Conservation (phyloP, 306 rosid species). For the Quercus berberidifolia region DNA sequence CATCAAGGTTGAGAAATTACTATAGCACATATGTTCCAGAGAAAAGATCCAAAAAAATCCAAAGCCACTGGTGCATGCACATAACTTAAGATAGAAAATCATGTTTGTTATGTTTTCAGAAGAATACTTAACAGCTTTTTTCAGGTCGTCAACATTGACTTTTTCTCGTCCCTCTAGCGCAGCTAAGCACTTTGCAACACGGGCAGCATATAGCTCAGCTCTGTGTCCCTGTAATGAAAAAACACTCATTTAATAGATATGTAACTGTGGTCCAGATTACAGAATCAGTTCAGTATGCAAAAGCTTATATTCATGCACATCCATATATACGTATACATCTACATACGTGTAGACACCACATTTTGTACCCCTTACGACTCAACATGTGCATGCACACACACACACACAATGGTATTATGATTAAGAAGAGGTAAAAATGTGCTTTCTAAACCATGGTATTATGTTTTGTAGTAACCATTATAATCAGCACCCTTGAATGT, state of each 20-base stretch:
- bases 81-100: slow-evolving; percentile 2
- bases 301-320: not conserved
- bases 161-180: slow-evolving; percentile 95
- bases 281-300: not conserved
- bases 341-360: no score
- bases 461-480: not conserved
- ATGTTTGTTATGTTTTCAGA: slow-evolving; percentile 18
- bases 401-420: not conserved
- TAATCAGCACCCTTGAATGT: not conserved
- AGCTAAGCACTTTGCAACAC: slow-evolving; percentile 93
- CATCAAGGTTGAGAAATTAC: not conserved
- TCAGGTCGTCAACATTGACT: slow-evolving; percentile 86
- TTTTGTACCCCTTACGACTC: no score
- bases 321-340: no score
- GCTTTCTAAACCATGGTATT: not conserved
- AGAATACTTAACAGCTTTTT: slow-evolving; percentile 81
- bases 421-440: not conserved
- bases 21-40: not conserved
- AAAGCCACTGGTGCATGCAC: slow-evolving; percentile 10
- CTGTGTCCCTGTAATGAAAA: slow-evolving; percentile 83
- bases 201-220: slow-evolving; percentile 95
- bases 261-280: slow-evolving; percentile 3
- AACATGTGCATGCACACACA: not conserved
- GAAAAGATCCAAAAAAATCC: slow-evolving; percentile 6
- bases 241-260: slow-evolving; percentile 11